Evolutionary conservation across 2,329 filamentous ascomycete species (phyloP).

Genomic region (Penicillium sp.): DNA sequence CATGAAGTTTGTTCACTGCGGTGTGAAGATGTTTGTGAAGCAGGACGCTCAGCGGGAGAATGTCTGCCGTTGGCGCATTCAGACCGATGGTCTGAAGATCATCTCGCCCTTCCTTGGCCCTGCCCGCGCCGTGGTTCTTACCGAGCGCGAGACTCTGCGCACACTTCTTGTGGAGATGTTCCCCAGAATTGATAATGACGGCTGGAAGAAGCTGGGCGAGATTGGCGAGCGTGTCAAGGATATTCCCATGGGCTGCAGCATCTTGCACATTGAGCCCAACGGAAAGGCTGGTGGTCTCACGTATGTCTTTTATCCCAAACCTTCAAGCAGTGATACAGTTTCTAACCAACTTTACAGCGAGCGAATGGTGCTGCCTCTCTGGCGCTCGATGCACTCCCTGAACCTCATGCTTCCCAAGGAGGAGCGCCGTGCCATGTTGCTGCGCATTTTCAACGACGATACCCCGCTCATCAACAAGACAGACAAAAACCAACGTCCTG

Average conservation of each 20-base stretch:
- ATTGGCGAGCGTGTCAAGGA: conserved; percentile 79
- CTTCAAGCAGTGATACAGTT: not conserved
- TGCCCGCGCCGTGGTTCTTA: conserved; percentile 70
- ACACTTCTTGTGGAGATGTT: conserved; percentile 94
- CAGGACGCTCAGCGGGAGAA: conserved; percentile 85
- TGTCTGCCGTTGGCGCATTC: conserved; percentile 90
- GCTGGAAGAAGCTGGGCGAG: conserved; percentile 75
- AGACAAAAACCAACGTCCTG: conserved; percentile 16
- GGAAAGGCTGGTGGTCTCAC: conserved; percentile 59
- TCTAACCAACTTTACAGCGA: conserved; percentile 51
- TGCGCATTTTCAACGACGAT: conserved; percentile 86
- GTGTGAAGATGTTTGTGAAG: conserved; percentile 99
- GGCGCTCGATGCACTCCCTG: conserved; percentile 86
- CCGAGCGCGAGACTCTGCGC: conserved; percentile 74
- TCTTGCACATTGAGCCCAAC: conserved; percentile 77
- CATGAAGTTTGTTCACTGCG: conserved; percentile 93
- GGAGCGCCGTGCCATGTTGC: conserved; percentile 85
- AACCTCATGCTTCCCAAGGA: conserved; percentile 99
- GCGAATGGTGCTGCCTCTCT: conserved; percentile 83
- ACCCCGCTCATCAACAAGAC: conserved; percentile 71
- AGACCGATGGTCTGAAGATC: conserved; percentile 89
- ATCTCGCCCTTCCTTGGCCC: conserved; percentile 86
- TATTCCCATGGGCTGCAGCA: conserved; percentile 86
- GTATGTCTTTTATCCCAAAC: conserved; percentile 28
- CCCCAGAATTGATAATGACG: conserved; percentile 74